phyloP scores from a whole-genome alignment of 257 asterid genomes.

The Nicotiana noctiflora region DNA sequence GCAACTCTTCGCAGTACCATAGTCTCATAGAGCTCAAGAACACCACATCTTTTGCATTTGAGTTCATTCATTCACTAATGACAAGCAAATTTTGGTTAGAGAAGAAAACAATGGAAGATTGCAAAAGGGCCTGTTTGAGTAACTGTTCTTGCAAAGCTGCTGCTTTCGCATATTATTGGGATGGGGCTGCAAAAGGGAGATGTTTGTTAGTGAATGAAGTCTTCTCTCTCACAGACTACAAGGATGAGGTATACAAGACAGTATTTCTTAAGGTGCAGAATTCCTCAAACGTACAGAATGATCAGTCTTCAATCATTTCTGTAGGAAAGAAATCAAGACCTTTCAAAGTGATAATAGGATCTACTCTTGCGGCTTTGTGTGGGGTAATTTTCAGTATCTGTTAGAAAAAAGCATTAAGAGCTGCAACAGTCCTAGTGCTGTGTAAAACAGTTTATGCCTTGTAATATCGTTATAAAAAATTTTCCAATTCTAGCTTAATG shows the following conservation, averaged over 20 bases:
- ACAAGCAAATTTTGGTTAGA: neutral
- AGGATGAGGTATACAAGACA: neutral
- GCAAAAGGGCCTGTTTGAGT: conserved; percentile 5
- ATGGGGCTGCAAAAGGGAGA: neutral
- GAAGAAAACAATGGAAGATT: neutral
- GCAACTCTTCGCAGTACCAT: neutral
- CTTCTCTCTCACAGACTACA: neutral
- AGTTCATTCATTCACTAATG: neutral
- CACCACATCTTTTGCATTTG: neutral
- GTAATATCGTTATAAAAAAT: too few relatives aligned
- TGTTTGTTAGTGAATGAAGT: conserved; percentile 5
- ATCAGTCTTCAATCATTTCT: neutral
- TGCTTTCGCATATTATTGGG: neutral
- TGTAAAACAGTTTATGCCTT: too few relatives aligned
- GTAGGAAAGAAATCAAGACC: neutral
- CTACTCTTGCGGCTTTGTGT: neutral
- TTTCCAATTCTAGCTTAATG: neutral
- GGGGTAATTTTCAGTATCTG: conserved; percentile 7
- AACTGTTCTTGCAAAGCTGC: conserved; percentile 10
- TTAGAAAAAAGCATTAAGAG: neutral
- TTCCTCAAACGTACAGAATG: neutral
- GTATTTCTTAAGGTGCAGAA: neutral
- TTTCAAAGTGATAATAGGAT: neutral
- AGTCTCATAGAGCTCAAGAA: neutral
- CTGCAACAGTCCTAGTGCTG: neutral